A percentile compares a stretch with the other conserved stretches of the same genome.
Evolutionary conservation across 306 rosid genomes (phyloP).

Genomic region (Fragaria ananassa): DNA sequence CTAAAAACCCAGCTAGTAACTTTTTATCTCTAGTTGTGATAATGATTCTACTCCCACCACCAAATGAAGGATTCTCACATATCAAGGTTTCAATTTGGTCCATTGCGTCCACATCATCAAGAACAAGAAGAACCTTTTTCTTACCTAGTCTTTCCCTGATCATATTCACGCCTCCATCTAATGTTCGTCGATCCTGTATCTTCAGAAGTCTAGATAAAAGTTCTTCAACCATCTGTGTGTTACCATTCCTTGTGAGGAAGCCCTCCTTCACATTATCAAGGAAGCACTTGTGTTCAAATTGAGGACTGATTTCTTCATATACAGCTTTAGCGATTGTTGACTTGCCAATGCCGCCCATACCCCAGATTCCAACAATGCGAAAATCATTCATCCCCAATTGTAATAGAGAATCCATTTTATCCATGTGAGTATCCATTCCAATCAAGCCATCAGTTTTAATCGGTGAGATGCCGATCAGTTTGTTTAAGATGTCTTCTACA

Average conservation of each 20-base stretch:
- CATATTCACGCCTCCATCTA: background rate
- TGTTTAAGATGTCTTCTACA: too few relatives aligned
- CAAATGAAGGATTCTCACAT: background rate
- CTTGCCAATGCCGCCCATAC: too few relatives aligned
- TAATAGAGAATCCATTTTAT: too few relatives aligned
- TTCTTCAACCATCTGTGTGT: background rate
- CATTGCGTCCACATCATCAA: background rate
- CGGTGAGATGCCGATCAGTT: too few relatives aligned
- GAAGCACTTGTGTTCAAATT: background rate
- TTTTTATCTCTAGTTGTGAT: slow-evolving; percentile 9
- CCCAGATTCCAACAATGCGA: too few relatives aligned
- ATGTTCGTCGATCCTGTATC: too few relatives aligned
- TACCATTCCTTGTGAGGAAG: background rate
- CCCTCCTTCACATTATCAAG: slow-evolving; percentile 11
- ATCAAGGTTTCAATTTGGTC: slow-evolving; percentile 4
- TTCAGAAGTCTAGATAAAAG: background rate
- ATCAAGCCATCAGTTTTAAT: too few relatives aligned
- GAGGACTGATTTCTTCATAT: too few relatives aligned
- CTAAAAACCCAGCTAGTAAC: background rate
- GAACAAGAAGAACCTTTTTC: background rate
- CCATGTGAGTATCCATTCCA: too few relatives aligned
- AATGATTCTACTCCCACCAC: slow-evolving; percentile 19
- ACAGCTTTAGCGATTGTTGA: too few relatives aligned
- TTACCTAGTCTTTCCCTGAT: background rate
- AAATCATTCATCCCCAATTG: too few relatives aligned